Evolutionary conservation across 768 basidiomycete species (phyloP).

Genomic region (Tubosaeta sp.): DNA sequence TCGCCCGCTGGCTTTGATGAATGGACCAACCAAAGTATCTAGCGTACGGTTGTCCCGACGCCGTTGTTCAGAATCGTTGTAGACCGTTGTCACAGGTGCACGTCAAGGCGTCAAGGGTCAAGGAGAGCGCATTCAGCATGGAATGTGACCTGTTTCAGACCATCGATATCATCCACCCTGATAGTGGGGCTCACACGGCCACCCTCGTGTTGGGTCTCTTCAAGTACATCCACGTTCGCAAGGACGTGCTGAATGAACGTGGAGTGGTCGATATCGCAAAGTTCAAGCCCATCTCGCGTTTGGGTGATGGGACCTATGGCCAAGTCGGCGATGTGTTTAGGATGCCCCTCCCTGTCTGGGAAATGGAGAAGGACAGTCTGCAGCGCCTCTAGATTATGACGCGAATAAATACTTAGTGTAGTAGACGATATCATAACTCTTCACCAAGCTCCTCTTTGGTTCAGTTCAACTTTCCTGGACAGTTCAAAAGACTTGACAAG

Average conservation of each 20-base stretch:
- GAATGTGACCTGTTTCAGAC: conserved; percentile 37
- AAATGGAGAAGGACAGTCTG: conserved; percentile 15
- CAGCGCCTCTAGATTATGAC: too few species aligned
- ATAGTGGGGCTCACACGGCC: conserved; percentile 20
- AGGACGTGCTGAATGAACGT: conserved; percentile 36
- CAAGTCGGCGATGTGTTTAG: conserved; percentile 28
- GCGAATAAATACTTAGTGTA: too few species aligned
- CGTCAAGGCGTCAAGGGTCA: conserved; percentile 39
- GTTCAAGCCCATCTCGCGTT: conserved; percentile 32
- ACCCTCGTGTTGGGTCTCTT: conserved; percentile 38
- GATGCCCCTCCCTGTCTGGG: conserved; percentile 22
- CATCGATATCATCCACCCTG: conserved; percentile 35
- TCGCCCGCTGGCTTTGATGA: conserved; percentile 36
- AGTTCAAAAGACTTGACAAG: too few species aligned
- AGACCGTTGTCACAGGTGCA: conserved; percentile 23
- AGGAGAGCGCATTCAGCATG: conserved; percentile 46
- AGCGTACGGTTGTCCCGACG: conserved; percentile 1
- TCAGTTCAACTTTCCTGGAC: too few species aligned
- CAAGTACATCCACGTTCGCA: conserved; percentile 41
- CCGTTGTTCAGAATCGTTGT: background rate
- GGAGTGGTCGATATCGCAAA: conserved; percentile 35
- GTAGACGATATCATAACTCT: too few species aligned
- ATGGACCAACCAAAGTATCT: conserved; percentile 37
- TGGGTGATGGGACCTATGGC: conserved; percentile 39
- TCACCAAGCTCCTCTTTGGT: too few species aligned